Conservation (phyloP, 2,329 filamentous ascomycete species). For the Daldinia eschscholtzii region DNA sequence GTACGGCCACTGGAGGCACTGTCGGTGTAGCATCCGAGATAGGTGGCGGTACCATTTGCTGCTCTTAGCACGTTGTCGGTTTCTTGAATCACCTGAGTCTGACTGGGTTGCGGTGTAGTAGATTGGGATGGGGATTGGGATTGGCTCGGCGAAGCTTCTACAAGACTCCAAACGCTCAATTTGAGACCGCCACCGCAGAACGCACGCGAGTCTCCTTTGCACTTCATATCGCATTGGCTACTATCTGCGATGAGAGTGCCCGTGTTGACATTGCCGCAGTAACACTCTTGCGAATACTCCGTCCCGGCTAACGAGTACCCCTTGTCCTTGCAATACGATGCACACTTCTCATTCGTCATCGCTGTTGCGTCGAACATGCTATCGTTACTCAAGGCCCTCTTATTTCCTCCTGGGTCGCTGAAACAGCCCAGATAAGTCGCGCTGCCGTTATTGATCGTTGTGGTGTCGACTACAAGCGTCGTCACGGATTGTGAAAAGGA, state of each 20-base stretch:
- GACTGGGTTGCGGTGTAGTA: constrained; percentile 1
- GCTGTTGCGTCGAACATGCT: constrained; percentile 8
- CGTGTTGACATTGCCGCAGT: constrained; percentile 31
- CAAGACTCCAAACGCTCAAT: constrained; percentile 39
- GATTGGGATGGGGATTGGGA: background rate
- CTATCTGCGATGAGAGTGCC: constrained; percentile 23
- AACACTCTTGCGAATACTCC: constrained; percentile 41
- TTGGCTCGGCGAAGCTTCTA: background rate
- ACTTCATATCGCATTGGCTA: constrained; percentile 34
- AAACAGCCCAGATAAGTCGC: constrained; percentile 30
- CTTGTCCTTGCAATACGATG: constrained; percentile 25
- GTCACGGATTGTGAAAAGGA: constrained; percentile 8
- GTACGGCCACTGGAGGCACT: constrained; percentile 27
- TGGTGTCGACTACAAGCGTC: background rate
- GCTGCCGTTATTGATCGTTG: constrained; percentile 18
- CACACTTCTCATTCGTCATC: constrained; percentile 44
- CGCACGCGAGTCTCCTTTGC: constrained; percentile 35
- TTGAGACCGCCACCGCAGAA: constrained; percentile 34
- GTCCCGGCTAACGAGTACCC: constrained; percentile 38
- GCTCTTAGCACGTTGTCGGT: background rate
- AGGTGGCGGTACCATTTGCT: constrained; percentile 24
- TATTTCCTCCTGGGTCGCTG: constrained; percentile 15
- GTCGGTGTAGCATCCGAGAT: constrained; percentile 43
- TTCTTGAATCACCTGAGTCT: constrained; percentile 2
- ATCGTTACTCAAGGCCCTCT: constrained; percentile 18